Evolutionary conservation across 2,329 filamentous ascomycete species (phyloP).

Genomic region (Aspergillus pseudoterreus): DNA sequence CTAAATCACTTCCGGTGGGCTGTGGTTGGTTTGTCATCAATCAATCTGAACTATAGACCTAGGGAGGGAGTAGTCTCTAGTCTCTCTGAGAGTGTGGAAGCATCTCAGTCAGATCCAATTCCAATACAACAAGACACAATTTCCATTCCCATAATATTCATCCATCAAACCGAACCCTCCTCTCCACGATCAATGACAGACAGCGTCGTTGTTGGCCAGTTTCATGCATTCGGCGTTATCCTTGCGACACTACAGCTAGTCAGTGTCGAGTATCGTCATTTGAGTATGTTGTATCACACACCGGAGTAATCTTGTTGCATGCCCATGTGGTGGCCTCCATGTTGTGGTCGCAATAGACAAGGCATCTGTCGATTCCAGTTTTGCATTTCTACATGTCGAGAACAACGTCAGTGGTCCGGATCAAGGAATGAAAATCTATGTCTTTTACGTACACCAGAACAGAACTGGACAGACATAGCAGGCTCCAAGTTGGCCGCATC

Average conservation of each 20-base stretch:
- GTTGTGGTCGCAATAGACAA: not conserved
- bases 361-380: not conserved
- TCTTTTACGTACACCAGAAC: too few species aligned
- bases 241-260: not conserved
- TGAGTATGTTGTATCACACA: not conserved
- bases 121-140: not conserved
- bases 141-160: too few species aligned
- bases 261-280: not conserved
- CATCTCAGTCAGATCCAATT: not conserved
- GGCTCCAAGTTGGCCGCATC: too few species aligned
- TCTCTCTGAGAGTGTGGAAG: not conserved
- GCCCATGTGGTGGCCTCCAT: not conserved
- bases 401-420: too few species aligned
- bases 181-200: not conserved
- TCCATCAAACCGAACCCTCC: too few species aligned
- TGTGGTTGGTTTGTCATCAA: not conserved
- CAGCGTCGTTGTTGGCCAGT: not conserved
- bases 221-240: not conserved
- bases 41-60: too few species aligned
- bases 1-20: not conserved
- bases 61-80: not conserved
- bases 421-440: too few species aligned
- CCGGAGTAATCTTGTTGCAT: not conserved
- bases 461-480: too few species aligned
- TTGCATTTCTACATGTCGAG: not conserved